Conservation (phyloP, 805 yeast genomes). For the Hyphopichia homilentoma region DNA sequence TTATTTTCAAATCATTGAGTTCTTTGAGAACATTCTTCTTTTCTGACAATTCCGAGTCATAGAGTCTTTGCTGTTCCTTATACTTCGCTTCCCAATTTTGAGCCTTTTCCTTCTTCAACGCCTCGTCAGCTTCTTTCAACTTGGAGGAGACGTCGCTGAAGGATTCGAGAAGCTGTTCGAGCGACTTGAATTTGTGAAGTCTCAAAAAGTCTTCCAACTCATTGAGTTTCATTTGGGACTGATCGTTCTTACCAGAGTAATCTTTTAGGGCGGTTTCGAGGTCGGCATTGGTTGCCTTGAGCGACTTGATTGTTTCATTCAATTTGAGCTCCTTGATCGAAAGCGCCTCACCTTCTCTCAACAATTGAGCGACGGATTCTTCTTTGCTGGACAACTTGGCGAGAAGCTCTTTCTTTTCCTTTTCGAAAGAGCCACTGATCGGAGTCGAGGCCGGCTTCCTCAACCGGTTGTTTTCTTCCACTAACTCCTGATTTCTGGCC, state of each 20-base stretch:
- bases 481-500: not conserved
- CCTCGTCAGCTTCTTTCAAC: slow-evolving; percentile 10
- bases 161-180: slow-evolving; percentile 24
- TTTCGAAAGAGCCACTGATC: slow-evolving; percentile 4
- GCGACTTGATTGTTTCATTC: slow-evolving; percentile 60
- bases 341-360: slow-evolving; percentile 73
- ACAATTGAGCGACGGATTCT: slow-evolving; percentile 56
- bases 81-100: slow-evolving; percentile 22
- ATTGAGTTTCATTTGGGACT: slow-evolving; percentile 24
- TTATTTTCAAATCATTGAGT: slow-evolving; percentile 27
- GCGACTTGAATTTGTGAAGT: slow-evolving; percentile 20
- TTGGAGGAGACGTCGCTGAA: slow-evolving; percentile 12
- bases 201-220: slow-evolving; percentile 37
- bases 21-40: slow-evolving; percentile 19
- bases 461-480: slow-evolving; percentile 4
- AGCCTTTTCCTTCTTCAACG: slow-evolving; percentile 13
- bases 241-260: slow-evolving; percentile 27
- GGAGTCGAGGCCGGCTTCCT: slow-evolving; percentile 1
- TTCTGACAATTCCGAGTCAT: slow-evolving; percentile 18
- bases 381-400: slow-evolving; percentile 49
- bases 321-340: slow-evolving; percentile 68
- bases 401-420: slow-evolving; percentile 11
- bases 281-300: slow-evolving; percentile 37
- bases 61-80: slow-evolving; percentile 18
- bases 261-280: slow-evolving; percentile 28